Conservation (phyloP, 352 stramenopile genomes). For the Phytopythium delawarense region DNA sequence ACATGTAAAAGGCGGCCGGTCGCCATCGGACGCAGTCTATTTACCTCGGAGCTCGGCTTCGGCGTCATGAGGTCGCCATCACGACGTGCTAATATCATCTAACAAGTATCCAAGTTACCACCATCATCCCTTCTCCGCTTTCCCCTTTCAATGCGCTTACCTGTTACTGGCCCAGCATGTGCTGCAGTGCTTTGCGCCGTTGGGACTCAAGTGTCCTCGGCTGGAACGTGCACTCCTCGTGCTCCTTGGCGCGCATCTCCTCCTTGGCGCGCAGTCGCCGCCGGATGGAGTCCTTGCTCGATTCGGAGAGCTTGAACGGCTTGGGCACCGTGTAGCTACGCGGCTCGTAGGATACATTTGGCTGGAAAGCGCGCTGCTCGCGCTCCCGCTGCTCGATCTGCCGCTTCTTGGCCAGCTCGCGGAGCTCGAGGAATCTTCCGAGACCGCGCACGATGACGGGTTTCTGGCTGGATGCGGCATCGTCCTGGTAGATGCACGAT, state of each 20-base stretch:
- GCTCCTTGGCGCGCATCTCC: slow-evolving; percentile 49
- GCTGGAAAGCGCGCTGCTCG: slow-evolving; percentile 59
- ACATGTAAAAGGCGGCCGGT: slow-evolving; percentile 12
- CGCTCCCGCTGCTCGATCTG: slow-evolving; percentile 57
- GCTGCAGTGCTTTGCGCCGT: slow-evolving; percentile 45
- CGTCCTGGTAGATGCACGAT: too few relatives aligned
- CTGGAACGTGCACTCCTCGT: slow-evolving; percentile 55
- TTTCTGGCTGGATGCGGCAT: slow-evolving; percentile 12
- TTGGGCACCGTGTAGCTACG: slow-evolving; percentile 73
- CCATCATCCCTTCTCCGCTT: slow-evolving; percentile 4
- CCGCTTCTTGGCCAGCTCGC: slow-evolving; percentile 63
- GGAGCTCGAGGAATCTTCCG: slow-evolving; percentile 69
- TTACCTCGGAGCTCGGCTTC: slow-evolving; percentile 1
- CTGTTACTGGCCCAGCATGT: slow-evolving; percentile 34
- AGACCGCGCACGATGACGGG: slow-evolving; percentile 78
- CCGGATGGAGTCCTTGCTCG: slow-evolving; percentile 50
- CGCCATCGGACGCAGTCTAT: neutral
- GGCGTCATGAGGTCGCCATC: neutral
- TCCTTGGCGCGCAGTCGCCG: slow-evolving; percentile 36
- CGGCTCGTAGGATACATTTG: slow-evolving; percentile 49
- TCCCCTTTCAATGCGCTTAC: neutral
- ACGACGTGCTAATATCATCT: neutral
- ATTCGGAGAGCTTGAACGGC: slow-evolving; percentile 66
- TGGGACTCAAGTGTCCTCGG: slow-evolving; percentile 53
- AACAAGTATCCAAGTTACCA: slow-evolving; percentile 13